Evolutionary conservation across 371 early-diverging fungal genomes (phyloP), one percentile per base, ranked within the genome.

Genomic region (Mortierella sp.): DNA sequence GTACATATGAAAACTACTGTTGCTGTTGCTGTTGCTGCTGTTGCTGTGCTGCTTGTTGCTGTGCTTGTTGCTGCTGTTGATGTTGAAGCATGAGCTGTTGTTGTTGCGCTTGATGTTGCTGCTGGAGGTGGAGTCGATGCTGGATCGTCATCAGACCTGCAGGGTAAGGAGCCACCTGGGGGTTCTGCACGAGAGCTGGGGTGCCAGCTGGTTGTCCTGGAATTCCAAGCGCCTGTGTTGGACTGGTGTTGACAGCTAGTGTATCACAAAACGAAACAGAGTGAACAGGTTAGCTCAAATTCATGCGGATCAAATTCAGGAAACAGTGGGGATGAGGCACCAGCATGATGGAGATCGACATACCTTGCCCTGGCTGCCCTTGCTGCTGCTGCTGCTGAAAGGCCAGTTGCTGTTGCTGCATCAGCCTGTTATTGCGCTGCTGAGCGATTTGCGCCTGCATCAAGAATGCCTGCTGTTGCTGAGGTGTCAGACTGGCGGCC

Each of bases 361-460:
- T 68, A 83, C 76, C 70, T 75, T 79, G 83, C 9, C 80, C 78
- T 28, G 74, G 73, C 70, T 83, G 75, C 4, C 60, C 58, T 38
- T 74, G 60, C 26, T 81, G 84, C 60, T 88, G 89, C 70, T 89
- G 89, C 28, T 88, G 90, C 21, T 91, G 91, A 31, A 83, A 79
- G 16, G 72, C 72, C 28, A 74, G 74, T 16, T 73, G 74, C 55
- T 76, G 85, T 16, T 78, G 80, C 44, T 79, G 75, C 68, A 71
- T n/a, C 19, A 70, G 21, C 50, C 54, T 88, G 87, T 45, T 88
- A 84, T 52, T 91, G 42, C 89, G 88, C 38, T 90, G 90, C 57
- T 89, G 90, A n/a, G 81, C 73, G 14, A 80, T 42, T 21, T 80
- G 89, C 45, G 82, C 83, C 47, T 85, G 89, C 72, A 71, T 81